These are phyloP conservation scores for Coelastrella sp. DNA, from an alignment of 139 green algal species.

Conservation along the genomic window DNA sequence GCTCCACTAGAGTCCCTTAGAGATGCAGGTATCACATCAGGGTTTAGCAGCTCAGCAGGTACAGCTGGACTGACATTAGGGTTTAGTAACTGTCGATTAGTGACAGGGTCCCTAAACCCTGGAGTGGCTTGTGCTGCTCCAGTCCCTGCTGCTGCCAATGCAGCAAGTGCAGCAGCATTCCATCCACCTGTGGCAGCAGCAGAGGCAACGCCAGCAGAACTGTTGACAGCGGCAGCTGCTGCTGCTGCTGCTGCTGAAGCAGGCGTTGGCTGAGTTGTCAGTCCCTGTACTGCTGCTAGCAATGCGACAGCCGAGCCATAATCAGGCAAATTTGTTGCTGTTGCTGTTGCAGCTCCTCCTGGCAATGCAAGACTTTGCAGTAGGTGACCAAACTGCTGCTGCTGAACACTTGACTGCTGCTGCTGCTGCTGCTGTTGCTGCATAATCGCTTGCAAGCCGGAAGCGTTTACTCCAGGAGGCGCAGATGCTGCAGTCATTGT, in stretches of 20 bases:
- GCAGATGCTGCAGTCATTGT: neutral
- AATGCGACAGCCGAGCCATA: no score
- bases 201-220: no score
- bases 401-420: neutral
- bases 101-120: no score
- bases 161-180: conserved; percentile 8
- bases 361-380: neutral
- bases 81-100: no score
- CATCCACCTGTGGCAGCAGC: conserved; percentile 23
- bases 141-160: neutral
- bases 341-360: conserved; percentile 19
- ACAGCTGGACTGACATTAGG: no score
- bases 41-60: no score
- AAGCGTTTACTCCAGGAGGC: no score
- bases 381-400: neutral
- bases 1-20: no score
- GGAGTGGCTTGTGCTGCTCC: no score
- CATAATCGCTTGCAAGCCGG: no score
- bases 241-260: conserved; percentile 4
- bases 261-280: neutral
- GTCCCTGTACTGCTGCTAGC: no score
- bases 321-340: neutral
- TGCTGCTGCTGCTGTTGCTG: neutral
- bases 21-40: no score
- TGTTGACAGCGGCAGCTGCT: neutral